Conservation (phyloP, 2,329 filamentous ascomycete genomes). For the Neophaeococcomyces mojaviensis region DNA sequence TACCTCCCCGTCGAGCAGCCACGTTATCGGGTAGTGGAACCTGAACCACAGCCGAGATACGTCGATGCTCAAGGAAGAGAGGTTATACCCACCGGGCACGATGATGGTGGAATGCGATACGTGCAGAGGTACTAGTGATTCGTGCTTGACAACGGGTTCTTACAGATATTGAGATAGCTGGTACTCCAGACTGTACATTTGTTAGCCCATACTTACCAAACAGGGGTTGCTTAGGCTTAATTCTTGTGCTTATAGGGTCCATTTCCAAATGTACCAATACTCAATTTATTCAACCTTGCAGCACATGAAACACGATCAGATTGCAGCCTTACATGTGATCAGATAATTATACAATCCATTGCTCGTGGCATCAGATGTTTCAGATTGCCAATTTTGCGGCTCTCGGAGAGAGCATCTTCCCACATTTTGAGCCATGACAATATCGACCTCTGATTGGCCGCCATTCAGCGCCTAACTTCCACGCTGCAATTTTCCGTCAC, state of each 20-base stretch:
- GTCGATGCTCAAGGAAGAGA: slow-evolving; percentile 19
- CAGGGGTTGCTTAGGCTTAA: no score
- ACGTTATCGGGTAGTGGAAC: slow-evolving; percentile 20
- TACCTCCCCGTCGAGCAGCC: slow-evolving; percentile 18
- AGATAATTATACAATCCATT: background rate
- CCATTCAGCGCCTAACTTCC: background rate
- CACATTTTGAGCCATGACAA: background rate
- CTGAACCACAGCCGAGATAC: slow-evolving; percentile 15
- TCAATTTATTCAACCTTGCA: background rate
- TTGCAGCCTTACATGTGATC: background rate
- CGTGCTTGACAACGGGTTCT: background rate
- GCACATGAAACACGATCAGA: background rate
- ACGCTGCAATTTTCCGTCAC: slow-evolving; percentile 1
- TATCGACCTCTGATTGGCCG: background rate
- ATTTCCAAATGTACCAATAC: no score
- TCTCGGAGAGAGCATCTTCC: background rate
- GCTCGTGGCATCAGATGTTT: background rate
- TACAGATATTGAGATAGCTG: background rate
- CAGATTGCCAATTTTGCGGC: background rate
- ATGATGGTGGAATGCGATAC: slow-evolving; percentile 15
- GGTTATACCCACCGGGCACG: slow-evolving; percentile 11
- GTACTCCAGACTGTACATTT: background rate
- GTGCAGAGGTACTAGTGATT: slow-evolving; percentile 19
- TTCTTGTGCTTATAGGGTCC: no score
- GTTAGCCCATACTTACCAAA: no score